Evolutionary conservation across 225 moss, liverwort and hornwort genomes (phyloP), one percentile per base, ranked within the genome.

Genomic region (Polytrichum commune): DNA sequence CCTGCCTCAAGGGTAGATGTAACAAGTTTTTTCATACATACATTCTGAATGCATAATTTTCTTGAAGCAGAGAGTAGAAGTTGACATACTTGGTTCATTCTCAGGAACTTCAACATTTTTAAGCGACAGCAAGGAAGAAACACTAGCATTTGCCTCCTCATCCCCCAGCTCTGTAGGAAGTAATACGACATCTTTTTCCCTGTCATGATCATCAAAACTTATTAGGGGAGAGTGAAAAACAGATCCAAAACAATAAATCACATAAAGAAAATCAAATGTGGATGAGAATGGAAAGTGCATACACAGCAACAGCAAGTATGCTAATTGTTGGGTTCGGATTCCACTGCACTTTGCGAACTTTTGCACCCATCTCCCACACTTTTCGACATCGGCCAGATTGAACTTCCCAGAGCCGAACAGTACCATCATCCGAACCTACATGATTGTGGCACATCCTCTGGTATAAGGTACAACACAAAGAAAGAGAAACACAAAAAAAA

Each of bases 371-470:
- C 70, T 87, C 77, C 98, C 98, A 98, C 53, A 90, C 66, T 81
- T 82, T 94, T 62, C 82, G 83, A 83, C 95, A 95, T 22, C 94
- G 87, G 58, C 91, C 91, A 69, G 83, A 87, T 76, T 95, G 90
- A 74, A 98, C 90, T 73, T 98, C 93, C 98, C 98, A 98, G 32
- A 98, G 80, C n/a, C 98, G 90, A 65, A 98, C 91, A 66, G 79
- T 89, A 72, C 98, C 98, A 77, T 98, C 98, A 67, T 66, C 7
- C n/a, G 98, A 98, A 69, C 98, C 96, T 96, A 66, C 73, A 74
- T 38, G 81, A 38, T 76, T 63, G 76, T 38, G 27, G 10, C 54
- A 71, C 25, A 73, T 63, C 38, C 22, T 13, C 46, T 46, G 16
- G 13, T 46, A 13, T 46, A 46, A 46, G 13, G 55, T 27, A 3